These are phyloP conservation scores for Claviceps pusilla DNA, from an alignment of 2,329 filamentous ascomycete species.

Conservation along the genomic window DNA sequence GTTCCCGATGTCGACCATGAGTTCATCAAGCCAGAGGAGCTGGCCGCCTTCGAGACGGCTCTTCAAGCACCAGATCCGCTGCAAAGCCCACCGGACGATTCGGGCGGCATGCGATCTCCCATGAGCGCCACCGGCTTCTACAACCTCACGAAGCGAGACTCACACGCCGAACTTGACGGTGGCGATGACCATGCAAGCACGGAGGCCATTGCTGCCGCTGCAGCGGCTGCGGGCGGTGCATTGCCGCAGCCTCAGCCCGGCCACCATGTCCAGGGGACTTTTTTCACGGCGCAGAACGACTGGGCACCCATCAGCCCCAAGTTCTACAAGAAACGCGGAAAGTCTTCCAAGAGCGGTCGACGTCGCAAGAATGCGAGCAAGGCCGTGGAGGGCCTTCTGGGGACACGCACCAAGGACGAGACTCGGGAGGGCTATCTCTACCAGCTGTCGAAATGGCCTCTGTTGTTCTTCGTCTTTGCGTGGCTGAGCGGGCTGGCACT, in stretches of 20 bases:
- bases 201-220: slow-evolving; percentile 22
- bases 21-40: slow-evolving; percentile 58
- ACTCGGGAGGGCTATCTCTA: slow-evolving; percentile 90
- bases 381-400: slow-evolving; percentile 25
- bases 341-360: slow-evolving; percentile 19
- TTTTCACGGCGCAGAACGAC: slow-evolving; percentile 85
- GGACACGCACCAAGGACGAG: slow-evolving; percentile 64
- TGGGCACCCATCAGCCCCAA: slow-evolving; percentile 80
- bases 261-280: slow-evolving; percentile 28
- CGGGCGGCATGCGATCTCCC: slow-evolving; percentile 25
- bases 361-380: slow-evolving; percentile 23
- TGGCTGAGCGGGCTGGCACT: slow-evolving; percentile 63
- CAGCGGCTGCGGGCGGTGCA: slow-evolving; percentile 25
- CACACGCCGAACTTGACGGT: slow-evolving; percentile 15
- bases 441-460: slow-evolving; percentile 76
- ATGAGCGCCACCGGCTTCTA: slow-evolving; percentile 23
- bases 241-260: slow-evolving; percentile 9
- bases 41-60: slow-evolving; percentile 66
- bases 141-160: slow-evolving; percentile 28
- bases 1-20: slow-evolving; percentile 71
- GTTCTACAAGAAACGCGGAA: slow-evolving; percentile 29
- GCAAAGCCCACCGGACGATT: slow-evolving; percentile 44
- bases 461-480: slow-evolving; percentile 61
- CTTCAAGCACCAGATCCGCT: slow-evolving; percentile 67
- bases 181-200: slow-evolving; percentile 20